Evolutionary conservation across 208 protist genomes (phyloP).

Genomic region (Novymonas esmeraldas): DNA sequence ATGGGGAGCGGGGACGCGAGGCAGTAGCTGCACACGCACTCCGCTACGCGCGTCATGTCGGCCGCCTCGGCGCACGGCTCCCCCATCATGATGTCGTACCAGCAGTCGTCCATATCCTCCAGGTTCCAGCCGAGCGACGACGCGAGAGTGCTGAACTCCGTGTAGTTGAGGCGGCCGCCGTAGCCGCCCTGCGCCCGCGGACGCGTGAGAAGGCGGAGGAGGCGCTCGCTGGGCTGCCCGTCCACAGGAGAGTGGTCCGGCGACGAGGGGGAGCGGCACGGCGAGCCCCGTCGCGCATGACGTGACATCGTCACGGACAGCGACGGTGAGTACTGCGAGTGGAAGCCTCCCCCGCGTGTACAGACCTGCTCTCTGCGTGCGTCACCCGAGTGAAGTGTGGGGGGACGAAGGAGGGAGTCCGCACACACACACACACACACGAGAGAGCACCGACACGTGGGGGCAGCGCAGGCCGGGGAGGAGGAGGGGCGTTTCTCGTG

Average conservation of each 20-base stretch:
- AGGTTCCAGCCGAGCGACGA: slow-evolving; percentile 45
- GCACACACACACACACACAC: too few relatives aligned
- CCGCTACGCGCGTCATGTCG: slow-evolving; percentile 49
- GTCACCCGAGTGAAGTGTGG: too few relatives aligned
- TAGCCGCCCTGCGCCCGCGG: slow-evolving; percentile 52
- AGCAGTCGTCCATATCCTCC: slow-evolving; percentile 82
- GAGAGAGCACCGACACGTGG: too few relatives aligned
- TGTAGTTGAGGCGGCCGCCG: slow-evolving; percentile 56
- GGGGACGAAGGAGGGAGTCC: too few relatives aligned
- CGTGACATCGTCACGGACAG: slow-evolving; percentile 1
- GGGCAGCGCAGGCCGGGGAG: too few relatives aligned
- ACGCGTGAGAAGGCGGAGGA: slow-evolving; percentile 41
- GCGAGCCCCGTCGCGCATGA: slow-evolving; percentile 1
- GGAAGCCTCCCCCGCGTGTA: too few relatives aligned
- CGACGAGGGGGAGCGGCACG: slow-evolving; percentile 19
- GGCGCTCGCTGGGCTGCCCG: slow-evolving; percentile 5
- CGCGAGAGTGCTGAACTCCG: slow-evolving; percentile 45
- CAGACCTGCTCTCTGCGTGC: too few relatives aligned
- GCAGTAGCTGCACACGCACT: slow-evolving; percentile 57
- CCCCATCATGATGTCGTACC: slow-evolving; percentile 78
- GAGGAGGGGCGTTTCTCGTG: too few relatives aligned
- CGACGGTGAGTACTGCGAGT: too few relatives aligned
- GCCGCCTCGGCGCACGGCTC: slow-evolving; percentile 36
- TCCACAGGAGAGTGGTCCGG: not conserved
- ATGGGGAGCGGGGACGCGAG: slow-evolving; percentile 19